Evolutionary conservation across 2,329 filamentous ascomycete genomes (phyloP), one percentile per base, ranked within the genome.

Genomic region (Colletotrichum sansevieriae): DNA sequence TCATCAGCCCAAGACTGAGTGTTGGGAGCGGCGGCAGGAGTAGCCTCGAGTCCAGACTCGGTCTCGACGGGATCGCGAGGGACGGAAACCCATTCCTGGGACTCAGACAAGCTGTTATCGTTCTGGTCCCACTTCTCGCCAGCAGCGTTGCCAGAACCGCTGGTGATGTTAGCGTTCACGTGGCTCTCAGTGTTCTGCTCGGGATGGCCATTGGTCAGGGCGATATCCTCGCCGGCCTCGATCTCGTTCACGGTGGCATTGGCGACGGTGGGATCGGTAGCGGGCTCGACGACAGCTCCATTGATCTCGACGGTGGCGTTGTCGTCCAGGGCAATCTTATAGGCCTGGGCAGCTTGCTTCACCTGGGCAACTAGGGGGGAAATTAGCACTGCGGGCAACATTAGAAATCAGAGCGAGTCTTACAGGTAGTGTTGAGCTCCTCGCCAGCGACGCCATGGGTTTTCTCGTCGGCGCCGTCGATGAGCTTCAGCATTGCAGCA

Each of bases 1-100:
- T 96, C 92, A 75, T 97, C 94, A 29, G 93, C 93, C 93, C 93
- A 97, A 74, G 90, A 94, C 76, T 91, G 89, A 35, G 84, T 84
- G 74, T 85, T 85, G 63, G 81, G 76, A 44, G 82, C 79, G 9
- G 83, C 82, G 7, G 88, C 89, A 54, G 89, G 87, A n/a, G 87
- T 89, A 29, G 88, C 88, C 54, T 85, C 81, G 47, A 88, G 77
- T 43, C 88, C 89, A 43, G 85, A 88, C 70, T 96, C 92, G 5
- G 91, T 91, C 83, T 97, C 94, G 59, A 88, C 82, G 54, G 90
- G 87, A 75, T 95, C 88, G 65, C 91, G 89, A 29, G 72, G 63
- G 22, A 85, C 80, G 63, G 84, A 80, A 69, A 97, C 91, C 88
- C 93, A 96, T 72, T 95, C 92, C 77, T 88, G 86, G 2, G 86